These are phyloP conservation scores for Ceratocystis smalleyi DNA, from an alignment of 2,329 filamentous ascomycete species.

Conservation along the genomic window DNA sequence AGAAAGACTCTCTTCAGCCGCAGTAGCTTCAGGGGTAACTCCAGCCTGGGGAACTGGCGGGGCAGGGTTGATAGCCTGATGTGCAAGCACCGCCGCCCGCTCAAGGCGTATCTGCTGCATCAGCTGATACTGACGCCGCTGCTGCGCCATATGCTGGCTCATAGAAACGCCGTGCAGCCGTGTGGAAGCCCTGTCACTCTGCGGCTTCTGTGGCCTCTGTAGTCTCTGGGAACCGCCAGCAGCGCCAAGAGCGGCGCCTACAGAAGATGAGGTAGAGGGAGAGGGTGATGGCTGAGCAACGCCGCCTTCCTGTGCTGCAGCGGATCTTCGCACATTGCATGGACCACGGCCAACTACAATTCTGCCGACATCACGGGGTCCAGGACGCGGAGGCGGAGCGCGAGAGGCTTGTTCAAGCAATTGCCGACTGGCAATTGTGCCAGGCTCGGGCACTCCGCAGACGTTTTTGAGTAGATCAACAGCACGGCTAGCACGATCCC, in stretches of 20 bases:
- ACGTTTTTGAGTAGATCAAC: constrained; percentile 16
- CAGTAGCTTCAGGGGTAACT: neutral
- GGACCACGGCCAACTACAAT: constrained; percentile 5
- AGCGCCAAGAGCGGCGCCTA: neutral
- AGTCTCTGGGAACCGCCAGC: too few relatives aligned
- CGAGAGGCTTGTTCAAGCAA: constrained; percentile 13
- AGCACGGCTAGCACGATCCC: constrained; percentile 12
- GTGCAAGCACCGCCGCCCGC: neutral
- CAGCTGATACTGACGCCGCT: neutral
- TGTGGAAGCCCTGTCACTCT: neutral
- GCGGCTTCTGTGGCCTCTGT: neutral
- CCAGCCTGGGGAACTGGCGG: neutral
- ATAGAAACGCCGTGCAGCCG: neutral
- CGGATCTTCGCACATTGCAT: neutral
- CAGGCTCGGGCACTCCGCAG: constrained; percentile 17
- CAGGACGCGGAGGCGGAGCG: constrained; percentile 7
- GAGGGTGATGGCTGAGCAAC: neutral
- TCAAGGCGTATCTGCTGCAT: neutral
- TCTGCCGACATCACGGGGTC: constrained; percentile 10
- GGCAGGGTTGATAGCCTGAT: neutral
- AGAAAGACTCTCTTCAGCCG: constrained; percentile 2
- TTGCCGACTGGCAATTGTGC: constrained; percentile 11
- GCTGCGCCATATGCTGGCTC: neutral
- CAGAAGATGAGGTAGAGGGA: neutral
- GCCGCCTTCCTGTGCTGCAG: neutral